Percentiles rank a stretch among this genome's conserved stretches.
These are phyloP conservation scores for Populus tomentosa DNA, from an alignment of 441 rosid genomes.

Conservation along the genomic window DNA sequence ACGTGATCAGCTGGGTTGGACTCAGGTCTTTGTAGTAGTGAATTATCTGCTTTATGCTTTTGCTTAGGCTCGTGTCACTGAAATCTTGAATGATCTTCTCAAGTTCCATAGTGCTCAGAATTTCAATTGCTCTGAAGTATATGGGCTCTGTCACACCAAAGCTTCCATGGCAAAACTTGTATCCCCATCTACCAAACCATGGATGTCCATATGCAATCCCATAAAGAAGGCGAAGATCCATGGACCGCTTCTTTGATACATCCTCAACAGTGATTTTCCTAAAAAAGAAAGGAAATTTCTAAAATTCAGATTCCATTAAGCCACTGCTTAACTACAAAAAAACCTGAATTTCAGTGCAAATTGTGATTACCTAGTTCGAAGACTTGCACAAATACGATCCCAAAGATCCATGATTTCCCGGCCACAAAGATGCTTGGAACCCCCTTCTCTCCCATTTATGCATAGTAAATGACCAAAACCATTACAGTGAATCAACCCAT, in stretches of 20 bases:
- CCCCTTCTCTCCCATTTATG: slow-evolving; percentile 83
- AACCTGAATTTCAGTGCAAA: neutral
- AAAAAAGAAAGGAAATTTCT: neutral
- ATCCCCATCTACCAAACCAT: slow-evolving; percentile 94
- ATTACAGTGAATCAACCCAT: slow-evolving; percentile 79
- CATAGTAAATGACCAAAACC: slow-evolving; percentile 84
- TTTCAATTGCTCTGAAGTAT: slow-evolving; percentile 57
- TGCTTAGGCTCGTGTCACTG: slow-evolving; percentile 19
- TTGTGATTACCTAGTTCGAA: slow-evolving; percentile 49
- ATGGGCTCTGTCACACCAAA: slow-evolving; percentile 64
- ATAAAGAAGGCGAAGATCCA: slow-evolving; percentile 70
- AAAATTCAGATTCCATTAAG: neutral
- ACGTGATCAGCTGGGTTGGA: slow-evolving; percentile 51
- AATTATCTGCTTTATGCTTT: slow-evolving; percentile 44
- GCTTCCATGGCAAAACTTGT: slow-evolving; percentile 65
- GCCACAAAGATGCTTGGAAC: slow-evolving; percentile 59
- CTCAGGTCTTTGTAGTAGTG: slow-evolving; percentile 52
- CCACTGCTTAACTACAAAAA: neutral
- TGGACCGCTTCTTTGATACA: slow-evolving; percentile 52
- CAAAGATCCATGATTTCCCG: slow-evolving; percentile 81
- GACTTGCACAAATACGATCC: slow-evolving; percentile 64
- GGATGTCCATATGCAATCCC: slow-evolving; percentile 88
- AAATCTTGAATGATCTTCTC: slow-evolving; percentile 50
- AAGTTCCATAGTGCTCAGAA: slow-evolving; percentile 55
- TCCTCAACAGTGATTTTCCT: slow-evolving; percentile 80